Evolutionary conservation across 1,284 basidiomycete species (phyloP).

Genomic region (Rhodotorula sp.): DNA sequence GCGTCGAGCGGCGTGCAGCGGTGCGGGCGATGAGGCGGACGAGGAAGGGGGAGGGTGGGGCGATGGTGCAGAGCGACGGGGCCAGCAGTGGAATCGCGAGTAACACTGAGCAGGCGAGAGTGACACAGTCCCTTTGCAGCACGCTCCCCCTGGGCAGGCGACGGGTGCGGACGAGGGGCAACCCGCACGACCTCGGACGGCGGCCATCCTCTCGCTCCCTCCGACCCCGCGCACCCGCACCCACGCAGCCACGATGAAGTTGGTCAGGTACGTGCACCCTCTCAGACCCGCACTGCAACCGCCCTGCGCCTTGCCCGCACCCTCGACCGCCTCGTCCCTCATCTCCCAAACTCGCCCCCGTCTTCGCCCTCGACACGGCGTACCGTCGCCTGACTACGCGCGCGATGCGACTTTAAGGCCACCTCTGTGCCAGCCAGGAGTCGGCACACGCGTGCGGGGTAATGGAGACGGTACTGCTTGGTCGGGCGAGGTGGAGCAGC

Average conservation of each 20-base stretch:
- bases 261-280: slow-evolving; percentile 51
- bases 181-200: too few species aligned
- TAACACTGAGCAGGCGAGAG: too few species aligned
- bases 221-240: not conserved
- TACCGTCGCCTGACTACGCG: not conserved
- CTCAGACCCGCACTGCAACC: not conserved
- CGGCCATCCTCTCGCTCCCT: not conserved
- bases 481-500: not conserved
- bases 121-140: too few species aligned
- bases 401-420: not conserved
- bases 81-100: too few species aligned
- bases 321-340: too few species aligned
- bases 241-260: slow-evolving; percentile 52
- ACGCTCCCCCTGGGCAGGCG: too few species aligned
- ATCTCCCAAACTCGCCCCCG: not conserved
- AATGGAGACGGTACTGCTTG: not conserved
- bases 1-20: too few species aligned
- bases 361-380: not conserved
- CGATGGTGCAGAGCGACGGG: too few species aligned
- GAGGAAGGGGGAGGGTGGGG: too few species aligned
- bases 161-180: not conserved
- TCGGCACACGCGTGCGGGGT: not conserved
- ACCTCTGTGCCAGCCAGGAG: not conserved
- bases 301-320: not conserved
- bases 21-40: too few species aligned